These are phyloP conservation scores for Penicillium sp. DNA, from an alignment of 2,329 filamentous ascomycete genomes.

Conservation along the genomic window DNA sequence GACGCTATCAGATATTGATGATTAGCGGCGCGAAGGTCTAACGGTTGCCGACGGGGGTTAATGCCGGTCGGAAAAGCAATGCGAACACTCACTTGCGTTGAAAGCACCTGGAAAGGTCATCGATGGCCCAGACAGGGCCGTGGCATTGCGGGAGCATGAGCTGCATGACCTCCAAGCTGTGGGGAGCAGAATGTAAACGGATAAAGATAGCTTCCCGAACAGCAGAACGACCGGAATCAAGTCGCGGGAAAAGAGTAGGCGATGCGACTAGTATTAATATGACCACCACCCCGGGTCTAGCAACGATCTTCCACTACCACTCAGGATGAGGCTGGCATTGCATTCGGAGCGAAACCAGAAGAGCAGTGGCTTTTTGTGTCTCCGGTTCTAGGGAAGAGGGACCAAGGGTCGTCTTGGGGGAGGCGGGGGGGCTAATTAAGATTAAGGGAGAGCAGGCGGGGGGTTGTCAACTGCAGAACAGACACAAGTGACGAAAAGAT, in stretches of 20 bases:
- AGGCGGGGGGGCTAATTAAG: neutral
- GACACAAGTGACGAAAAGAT: neutral
- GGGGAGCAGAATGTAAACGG: conserved; percentile 9
- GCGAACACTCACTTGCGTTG: conserved; percentile 48
- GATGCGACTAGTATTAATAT: conserved; percentile 7
- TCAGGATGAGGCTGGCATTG: conserved; percentile 27
- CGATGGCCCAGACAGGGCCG: conserved; percentile 55
- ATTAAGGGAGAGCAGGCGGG: neutral
- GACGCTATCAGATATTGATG: conserved; percentile 53
- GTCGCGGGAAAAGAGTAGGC: conserved; percentile 2
- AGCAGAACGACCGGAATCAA: conserved; percentile 3
- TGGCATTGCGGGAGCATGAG: conserved; percentile 55
- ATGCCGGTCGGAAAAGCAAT: neutral
- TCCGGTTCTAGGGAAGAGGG: conserved; percentile 1
- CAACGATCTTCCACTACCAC: conserved; percentile 17
- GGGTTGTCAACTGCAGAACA: neutral
- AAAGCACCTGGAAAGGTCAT: conserved; percentile 61
- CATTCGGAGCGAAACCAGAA: conserved; percentile 15
- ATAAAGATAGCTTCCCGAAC: conserved; percentile 12
- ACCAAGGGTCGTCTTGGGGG: conserved; percentile 9
- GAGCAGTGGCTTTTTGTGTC: conserved; percentile 1
- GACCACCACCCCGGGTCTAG: conserved; percentile 12
- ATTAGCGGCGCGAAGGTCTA: conserved; percentile 11
- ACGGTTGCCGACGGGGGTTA: neutral
- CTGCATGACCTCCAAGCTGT: conserved; percentile 9